Evolutionary conservation across 2,329 filamentous ascomycete genomes (phyloP).

Genomic region (Nigrospora osmanthi): DNA sequence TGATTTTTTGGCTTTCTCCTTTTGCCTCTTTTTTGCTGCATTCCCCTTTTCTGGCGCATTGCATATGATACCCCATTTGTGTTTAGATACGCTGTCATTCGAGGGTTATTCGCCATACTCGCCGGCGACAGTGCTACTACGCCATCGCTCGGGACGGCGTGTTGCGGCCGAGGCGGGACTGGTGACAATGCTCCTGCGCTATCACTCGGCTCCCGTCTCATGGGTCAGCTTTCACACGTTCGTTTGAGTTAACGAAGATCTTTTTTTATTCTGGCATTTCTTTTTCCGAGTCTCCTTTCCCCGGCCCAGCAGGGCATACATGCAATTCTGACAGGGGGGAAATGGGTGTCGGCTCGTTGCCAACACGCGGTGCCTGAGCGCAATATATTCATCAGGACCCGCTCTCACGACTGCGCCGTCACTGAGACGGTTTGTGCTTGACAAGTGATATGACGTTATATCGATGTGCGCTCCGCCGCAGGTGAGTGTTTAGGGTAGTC

Average conservation of each 20-base stretch:
- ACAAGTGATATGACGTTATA: too few species aligned
- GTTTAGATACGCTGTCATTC: slow-evolving; percentile 45
- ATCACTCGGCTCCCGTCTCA: slow-evolving; percentile 31
- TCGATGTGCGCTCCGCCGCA: too few species aligned
- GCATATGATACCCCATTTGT: slow-evolving; percentile 47
- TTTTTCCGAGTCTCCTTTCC: background rate
- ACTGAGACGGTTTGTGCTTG: too few species aligned
- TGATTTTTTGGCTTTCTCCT: slow-evolving; percentile 9
- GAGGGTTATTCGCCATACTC: slow-evolving; percentile 21
- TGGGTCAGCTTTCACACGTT: slow-evolving; percentile 25
- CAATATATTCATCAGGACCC: too few species aligned
- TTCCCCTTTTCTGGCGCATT: slow-evolving; percentile 4
- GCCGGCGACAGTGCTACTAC: slow-evolving; percentile 37
- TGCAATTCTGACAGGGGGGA: too few species aligned
- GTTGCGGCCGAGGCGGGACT: slow-evolving; percentile 32
- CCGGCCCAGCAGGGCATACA: too few species aligned
- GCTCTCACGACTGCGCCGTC: too few species aligned
- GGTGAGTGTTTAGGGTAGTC: too few species aligned
- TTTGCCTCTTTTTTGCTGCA: background rate
- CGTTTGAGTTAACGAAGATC: slow-evolving; percentile 5
- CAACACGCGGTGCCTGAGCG: too few species aligned
- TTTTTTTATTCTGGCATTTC: too few species aligned
- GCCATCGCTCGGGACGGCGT: slow-evolving; percentile 40
- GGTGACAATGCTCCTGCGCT: slow-evolving; percentile 48
- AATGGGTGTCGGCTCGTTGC: too few species aligned